Evolutionary conservation across 2,329 filamentous ascomycete genomes (phyloP), one percentile per base, ranked within the genome.

Genomic region (Alternaria sp.): DNA sequence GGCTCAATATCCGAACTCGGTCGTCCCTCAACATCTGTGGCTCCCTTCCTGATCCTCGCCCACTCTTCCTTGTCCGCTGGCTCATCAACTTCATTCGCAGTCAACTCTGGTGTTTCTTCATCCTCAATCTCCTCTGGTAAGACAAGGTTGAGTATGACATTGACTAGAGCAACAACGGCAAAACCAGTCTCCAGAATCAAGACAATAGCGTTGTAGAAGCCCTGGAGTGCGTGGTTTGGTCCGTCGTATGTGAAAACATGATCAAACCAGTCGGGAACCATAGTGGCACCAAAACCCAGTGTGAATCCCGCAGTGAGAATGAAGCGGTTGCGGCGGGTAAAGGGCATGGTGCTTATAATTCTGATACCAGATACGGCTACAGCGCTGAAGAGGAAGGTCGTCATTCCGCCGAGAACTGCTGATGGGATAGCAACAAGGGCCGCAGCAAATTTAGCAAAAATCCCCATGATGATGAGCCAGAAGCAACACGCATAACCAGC

Each of bases 401-500:
- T 84, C 82, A 84, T 84, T 41, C 82, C 82, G 8, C 82, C 82
- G 1, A 84, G 72, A 0, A 84, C 82, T 1, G 82, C 69, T 9
- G 67, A 73, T 0, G 92, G 92, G 64, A 95, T 94, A 5, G 91
- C 86, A 5, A 92, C 90, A 4, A 95, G 86, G 0, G 91, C 86
- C 1, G 92, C 92, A 0, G 91, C 91, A 68, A 94, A 94, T 78
- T 95, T 95, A 67, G 91, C 87, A 69, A 94, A 93, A 62, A 95
- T 81, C 16, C 92, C 92, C 87, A 93, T 93, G 66, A 95, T 77
- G 62, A 95, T 79, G 11, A 95, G 85, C 82, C 93, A 93, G 70
- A 91, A 83, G 75, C 87, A 93, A 73, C 89, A 91, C 49, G 89
- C 90, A 75, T 93, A 93, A 5, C 92, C 92, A 5, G 91, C 92